Evolutionary conservation across 208 protist species (phyloP).

Genomic region (Acanthamoeba sp.): DNA sequence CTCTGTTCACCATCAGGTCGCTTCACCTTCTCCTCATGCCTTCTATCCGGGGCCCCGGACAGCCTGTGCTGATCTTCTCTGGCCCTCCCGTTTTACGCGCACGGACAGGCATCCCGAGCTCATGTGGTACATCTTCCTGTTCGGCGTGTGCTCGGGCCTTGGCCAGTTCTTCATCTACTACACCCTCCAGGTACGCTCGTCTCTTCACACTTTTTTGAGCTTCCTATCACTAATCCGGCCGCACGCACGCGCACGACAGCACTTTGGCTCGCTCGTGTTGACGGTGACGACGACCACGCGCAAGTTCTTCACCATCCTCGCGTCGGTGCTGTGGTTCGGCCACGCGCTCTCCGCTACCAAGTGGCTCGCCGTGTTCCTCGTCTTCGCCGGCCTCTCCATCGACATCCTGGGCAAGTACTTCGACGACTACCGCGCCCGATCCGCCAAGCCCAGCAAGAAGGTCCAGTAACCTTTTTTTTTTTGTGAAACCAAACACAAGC

Average conservation of each 20-base stretch:
- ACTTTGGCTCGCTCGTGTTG: slow-evolving; percentile 58
- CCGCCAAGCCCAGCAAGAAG: neutral
- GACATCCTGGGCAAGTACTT: slow-evolving; percentile 32
- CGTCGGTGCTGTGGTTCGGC: slow-evolving; percentile 68
- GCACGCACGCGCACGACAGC: neutral
- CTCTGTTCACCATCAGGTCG: neutral
- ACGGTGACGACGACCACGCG: slow-evolving; percentile 62
- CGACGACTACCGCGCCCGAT: neutral
- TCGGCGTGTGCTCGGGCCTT: slow-evolving; percentile 18
- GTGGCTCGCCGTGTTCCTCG: slow-evolving; percentile 47
- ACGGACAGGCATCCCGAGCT: neutral
- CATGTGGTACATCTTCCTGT: slow-evolving; percentile 28
- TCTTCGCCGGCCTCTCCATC: slow-evolving; percentile 51
- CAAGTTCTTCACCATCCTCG: slow-evolving; percentile 78
- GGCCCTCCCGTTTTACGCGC: neutral
- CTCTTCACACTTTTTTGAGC: neutral
- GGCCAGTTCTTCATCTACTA: slow-evolving; percentile 73
- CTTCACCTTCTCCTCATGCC: neutral
- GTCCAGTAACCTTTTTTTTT: neutral
- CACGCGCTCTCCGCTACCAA: neutral
- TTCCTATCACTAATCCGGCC: too few species aligned
- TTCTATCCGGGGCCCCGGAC: too few species aligned
- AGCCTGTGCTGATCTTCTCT: neutral
- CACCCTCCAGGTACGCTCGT: slow-evolving; percentile 10
- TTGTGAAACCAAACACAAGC: too few species aligned